These are phyloP conservation scores for Malus orientalis DNA, from an alignment of 306 rosid species.

Conservation along the genomic window DNA sequence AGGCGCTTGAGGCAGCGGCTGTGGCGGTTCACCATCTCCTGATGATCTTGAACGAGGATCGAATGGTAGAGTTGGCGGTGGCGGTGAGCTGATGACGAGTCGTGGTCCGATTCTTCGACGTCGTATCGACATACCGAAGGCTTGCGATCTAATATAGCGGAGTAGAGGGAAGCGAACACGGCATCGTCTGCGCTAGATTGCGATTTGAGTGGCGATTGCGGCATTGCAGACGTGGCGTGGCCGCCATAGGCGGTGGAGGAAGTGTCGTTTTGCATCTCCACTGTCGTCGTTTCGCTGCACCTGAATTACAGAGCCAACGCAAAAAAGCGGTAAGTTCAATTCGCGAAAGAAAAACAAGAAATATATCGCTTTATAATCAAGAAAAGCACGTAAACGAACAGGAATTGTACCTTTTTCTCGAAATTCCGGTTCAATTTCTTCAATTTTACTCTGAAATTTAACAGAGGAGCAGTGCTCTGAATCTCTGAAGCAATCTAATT, in stretches of 20 bases:
- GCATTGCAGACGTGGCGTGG: slow-evolving; percentile 19
- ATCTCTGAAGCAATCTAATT: neutral
- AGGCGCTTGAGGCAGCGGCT: slow-evolving; percentile 68
- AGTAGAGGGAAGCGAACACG: slow-evolving; percentile 31
- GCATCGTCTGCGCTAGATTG: slow-evolving; percentile 28
- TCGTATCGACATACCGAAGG: slow-evolving; percentile 27
- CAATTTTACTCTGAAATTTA: neutral
- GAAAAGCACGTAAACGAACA: neutral
- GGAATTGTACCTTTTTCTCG: neutral
- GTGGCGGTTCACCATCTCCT: slow-evolving; percentile 85
- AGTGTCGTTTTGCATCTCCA: slow-evolving; percentile 44
- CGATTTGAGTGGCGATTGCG: slow-evolving; percentile 15
- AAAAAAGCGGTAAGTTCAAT: neutral
- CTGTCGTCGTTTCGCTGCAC: neutral
- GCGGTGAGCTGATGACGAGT: neutral
- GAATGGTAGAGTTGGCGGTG: slow-evolving; percentile 32
- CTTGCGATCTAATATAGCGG: slow-evolving; percentile 30
- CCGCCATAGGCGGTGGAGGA: slow-evolving; percentile 34
- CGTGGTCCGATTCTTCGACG: slow-evolving; percentile 6
- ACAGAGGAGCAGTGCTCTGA: neutral
- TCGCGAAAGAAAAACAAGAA: neutral
- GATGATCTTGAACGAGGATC: slow-evolving; percentile 57
- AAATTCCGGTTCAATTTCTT: neutral
- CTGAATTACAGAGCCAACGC: neutral
- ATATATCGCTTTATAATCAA: neutral